Percentiles rank a stretch among this genome's conserved stretches.
phyloP scores from a whole-genome alignment of 768 basidiomycete genomes.

The Auricularia sp. region DNA sequence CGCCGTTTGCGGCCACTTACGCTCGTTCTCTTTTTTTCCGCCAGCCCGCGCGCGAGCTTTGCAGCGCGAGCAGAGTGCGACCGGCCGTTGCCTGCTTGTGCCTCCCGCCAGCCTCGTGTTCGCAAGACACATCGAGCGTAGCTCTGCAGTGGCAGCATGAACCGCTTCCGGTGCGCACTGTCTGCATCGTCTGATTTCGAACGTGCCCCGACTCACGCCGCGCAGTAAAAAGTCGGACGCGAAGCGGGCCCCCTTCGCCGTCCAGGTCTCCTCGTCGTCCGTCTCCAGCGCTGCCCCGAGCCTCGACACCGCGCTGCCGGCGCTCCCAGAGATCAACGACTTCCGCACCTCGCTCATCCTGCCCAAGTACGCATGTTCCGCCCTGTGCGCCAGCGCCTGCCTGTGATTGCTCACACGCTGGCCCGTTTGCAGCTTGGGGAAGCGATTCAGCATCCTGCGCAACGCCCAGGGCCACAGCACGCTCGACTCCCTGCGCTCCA shows the following conservation, averaged over 20 bases:
- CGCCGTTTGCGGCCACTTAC: not conserved
- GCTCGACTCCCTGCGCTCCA: conserved; percentile 52
- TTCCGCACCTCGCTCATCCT: conserved; percentile 83
- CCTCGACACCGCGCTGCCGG: conserved; percentile 34
- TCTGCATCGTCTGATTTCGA: conserved; percentile 15
- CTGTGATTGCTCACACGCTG: conserved; percentile 11
- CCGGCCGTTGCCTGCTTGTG: too few relatives aligned
- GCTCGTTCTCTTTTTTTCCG: not conserved
- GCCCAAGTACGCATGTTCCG: conserved; percentile 56
- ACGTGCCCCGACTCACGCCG: conserved; percentile 16
- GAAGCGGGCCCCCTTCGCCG: conserved; percentile 31
- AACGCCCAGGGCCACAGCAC: conserved; percentile 55
- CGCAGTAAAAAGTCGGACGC: conserved; percentile 72
- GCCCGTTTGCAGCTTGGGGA: conserved; percentile 49
- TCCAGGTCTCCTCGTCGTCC: conserved; percentile 14
- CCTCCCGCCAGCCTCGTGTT: not conserved
- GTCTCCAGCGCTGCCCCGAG: conserved; percentile 9
- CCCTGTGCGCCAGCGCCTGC: conserved; percentile 4
- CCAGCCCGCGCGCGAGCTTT: too few relatives aligned
- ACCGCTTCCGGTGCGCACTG: conserved; percentile 6
- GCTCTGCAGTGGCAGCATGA: not conserved
- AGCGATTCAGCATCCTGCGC: conserved; percentile 73
- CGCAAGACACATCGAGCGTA: not conserved
- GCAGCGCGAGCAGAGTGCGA: too few relatives aligned
- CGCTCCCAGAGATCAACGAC: conserved; percentile 59